A percentile compares a stretch with the other conserved stretches of the same genome.
Evolutionary conservation across 805 yeast species (phyloP).

Genomic region (Blastobotrys parvus): DNA sequence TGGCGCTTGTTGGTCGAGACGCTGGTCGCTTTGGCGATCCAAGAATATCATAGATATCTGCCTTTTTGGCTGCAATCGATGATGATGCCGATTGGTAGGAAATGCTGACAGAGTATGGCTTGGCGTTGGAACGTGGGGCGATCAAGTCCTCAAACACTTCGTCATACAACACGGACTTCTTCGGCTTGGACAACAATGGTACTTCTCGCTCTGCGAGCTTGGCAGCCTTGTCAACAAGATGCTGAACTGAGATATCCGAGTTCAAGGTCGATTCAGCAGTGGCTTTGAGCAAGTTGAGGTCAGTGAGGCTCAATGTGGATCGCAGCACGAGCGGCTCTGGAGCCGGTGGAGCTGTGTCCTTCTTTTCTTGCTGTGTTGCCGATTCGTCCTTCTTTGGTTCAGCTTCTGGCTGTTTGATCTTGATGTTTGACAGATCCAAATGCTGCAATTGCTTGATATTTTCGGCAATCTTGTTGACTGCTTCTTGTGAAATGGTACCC

Average conservation of each 20-base stretch:
- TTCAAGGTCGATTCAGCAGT: constrained; percentile 18
- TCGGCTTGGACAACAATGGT: constrained; percentile 21
- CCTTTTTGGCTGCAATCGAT: constrained; percentile 1
- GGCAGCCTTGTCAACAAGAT: constrained; percentile 38
- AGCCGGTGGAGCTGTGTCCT: constrained; percentile 11
- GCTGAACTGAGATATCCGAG: constrained; percentile 23
- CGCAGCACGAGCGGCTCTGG: constrained; percentile 13
- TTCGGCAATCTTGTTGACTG: constrained; percentile 45
- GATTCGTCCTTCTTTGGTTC: constrained; percentile 9
- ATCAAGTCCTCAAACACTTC: constrained; percentile 52
- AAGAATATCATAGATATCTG: constrained; percentile 27
- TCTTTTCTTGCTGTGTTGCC: constrained; percentile 9
- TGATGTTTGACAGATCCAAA: constrained; percentile 66
- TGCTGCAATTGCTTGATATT: constrained; percentile 46
- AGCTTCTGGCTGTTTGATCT: constrained; percentile 16
- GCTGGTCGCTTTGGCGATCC: constrained; percentile 13
- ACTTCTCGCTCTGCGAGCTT: constrained; percentile 32
- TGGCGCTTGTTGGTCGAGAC: constrained; percentile 6
- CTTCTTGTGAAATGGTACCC: constrained; percentile 57
- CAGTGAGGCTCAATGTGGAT: constrained; percentile 12
- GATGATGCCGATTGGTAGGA: constrained; percentile 21
- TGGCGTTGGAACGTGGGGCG: constrained; percentile 29
- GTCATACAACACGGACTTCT: constrained; percentile 40
- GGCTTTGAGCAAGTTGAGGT: constrained; percentile 12
- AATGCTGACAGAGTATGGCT: constrained; percentile 36